Evolutionary conservation across 176 grass and related monocot species (phyloP).

Genomic region (Lolium multiflorum): DNA sequence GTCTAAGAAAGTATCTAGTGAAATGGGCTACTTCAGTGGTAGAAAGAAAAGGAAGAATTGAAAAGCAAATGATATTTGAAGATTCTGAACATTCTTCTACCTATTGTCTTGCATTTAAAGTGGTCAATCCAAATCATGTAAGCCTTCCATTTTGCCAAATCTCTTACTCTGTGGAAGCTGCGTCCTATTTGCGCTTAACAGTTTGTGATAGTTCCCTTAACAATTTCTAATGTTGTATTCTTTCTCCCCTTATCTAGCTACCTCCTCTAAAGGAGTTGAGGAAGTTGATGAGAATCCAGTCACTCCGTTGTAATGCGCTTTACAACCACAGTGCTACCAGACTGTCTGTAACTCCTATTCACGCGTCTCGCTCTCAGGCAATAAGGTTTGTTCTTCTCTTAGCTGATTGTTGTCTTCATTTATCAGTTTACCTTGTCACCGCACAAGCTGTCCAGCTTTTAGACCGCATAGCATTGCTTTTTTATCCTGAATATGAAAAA

Average conservation of each 20-base stretch:
- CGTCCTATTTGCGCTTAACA: not conserved
- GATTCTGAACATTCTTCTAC: slow-evolving; percentile 75
- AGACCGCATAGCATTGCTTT: not conserved
- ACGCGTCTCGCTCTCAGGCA: slow-evolving; percentile 85
- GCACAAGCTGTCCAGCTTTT: not conserved
- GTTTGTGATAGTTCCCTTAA: not conserved
- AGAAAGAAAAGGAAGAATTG: slow-evolving; percentile 70
- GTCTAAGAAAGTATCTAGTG: slow-evolving; percentile 89
- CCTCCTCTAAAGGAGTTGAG: slow-evolving; percentile 68
- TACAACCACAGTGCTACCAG: slow-evolving; percentile 73
- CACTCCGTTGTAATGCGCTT: slow-evolving; percentile 73
- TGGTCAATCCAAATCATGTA: slow-evolving; percentile 87
- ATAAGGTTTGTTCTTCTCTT: slow-evolving; percentile 57
- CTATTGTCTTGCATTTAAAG: slow-evolving; percentile 85
- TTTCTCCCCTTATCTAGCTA: slow-evolving; percentile 45
- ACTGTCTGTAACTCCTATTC: slow-evolving; percentile 79
- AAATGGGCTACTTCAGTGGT: slow-evolving; percentile 72
- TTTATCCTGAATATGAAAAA: slow-evolving; percentile 29
- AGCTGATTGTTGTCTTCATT: slow-evolving; percentile 1
- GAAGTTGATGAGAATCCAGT: slow-evolving; percentile 81
- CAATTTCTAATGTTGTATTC: slow-evolving; percentile 12
- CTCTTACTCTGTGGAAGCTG: slow-evolving; percentile 15
- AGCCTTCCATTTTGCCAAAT: slow-evolving; percentile 35
- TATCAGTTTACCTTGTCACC: slow-evolving; percentile 19
- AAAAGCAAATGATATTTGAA: slow-evolving; percentile 80